A percentile compares a stretch with the other conserved stretches of the same genome.
Evolutionary conservation across 192 early-diverging fungal genomes (phyloP).

Genomic region (Coemansia sp.): DNA sequence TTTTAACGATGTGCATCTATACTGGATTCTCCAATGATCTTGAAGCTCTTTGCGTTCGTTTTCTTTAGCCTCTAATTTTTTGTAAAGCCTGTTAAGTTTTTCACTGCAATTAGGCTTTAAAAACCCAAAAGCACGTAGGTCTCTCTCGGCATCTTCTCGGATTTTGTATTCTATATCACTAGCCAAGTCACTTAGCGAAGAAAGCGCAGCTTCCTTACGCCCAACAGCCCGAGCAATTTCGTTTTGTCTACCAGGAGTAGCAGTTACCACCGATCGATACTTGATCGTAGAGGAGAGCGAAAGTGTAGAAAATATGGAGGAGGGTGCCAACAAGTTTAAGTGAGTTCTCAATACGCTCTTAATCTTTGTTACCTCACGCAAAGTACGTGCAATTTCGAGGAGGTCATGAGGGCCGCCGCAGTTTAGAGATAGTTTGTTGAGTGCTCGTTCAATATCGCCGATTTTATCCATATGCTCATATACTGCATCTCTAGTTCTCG

Average conservation of each 20-base stretch:
- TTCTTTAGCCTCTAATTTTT: constrained; percentile 40
- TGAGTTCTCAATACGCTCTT: constrained; percentile 36
- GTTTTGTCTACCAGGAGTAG: not conserved
- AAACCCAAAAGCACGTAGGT: constrained; percentile 52
- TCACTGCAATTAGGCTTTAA: constrained; percentile 49
- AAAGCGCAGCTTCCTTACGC: constrained; percentile 30
- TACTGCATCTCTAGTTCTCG: constrained; percentile 47
- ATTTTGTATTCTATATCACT: constrained; percentile 46
- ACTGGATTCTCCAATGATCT: constrained; percentile 28
- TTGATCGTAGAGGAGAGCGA: too few species aligned
- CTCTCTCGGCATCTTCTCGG: constrained; percentile 43
- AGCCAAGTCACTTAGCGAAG: constrained; percentile 43
- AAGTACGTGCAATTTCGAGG: constrained; percentile 56
- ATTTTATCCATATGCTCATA: constrained; percentile 55
- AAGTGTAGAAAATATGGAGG: too few species aligned
- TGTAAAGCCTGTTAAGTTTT: constrained; percentile 35
- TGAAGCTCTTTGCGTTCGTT: constrained; percentile 41
- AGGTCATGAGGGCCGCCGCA: constrained; percentile 62
- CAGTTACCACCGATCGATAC: not conserved
- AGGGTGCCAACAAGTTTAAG: too few species aligned
- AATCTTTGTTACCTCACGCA: constrained; percentile 53
- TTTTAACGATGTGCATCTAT: constrained; percentile 28
- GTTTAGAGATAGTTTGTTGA: constrained; percentile 66
- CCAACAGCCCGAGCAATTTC: constrained; percentile 12
- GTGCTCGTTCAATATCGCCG: constrained; percentile 64